These are phyloP conservation scores for Puccinellia tenuiflora DNA, from an alignment of 176 grass and related monocot species.

Conservation along the genomic window DNA sequence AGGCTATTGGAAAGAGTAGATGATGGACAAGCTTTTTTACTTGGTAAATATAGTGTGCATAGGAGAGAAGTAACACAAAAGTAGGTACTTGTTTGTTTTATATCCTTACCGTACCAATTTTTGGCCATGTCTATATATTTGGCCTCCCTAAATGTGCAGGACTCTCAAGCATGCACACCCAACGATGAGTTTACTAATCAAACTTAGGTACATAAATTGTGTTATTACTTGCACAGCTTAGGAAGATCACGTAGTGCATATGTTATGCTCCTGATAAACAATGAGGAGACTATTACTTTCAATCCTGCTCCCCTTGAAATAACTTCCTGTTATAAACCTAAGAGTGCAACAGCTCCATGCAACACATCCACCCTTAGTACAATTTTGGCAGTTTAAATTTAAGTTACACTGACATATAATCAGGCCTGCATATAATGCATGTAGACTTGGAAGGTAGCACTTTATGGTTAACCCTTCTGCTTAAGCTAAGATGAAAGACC, in stretches of 20 bases:
- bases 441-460: not conserved
- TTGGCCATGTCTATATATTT: not conserved
- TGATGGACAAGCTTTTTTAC: no score
- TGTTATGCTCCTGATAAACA: not conserved
- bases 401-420: not conserved
- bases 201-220: not conserved
- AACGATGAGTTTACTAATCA: not conserved
- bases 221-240: not conserved
- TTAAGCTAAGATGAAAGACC: not conserved
- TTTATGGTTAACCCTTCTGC: not conserved
- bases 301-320: no score
- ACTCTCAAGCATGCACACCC: not conserved
- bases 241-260: not conserved
- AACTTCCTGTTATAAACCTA: no score
- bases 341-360: no score
- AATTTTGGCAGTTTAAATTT: no score
- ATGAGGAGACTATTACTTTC: not conserved
- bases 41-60: not conserved
- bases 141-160: not conserved
- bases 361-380: no score
- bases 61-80: not conserved
- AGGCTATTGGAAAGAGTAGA: no score
- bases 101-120: not conserved
- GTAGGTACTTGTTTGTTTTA: not conserved
- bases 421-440: no score